Percentiles rank a stretch among this genome's conserved stretches.
Evolutionary conservation across 2,329 filamentous ascomycete species (phyloP).

Genomic region (Diaporthe caulivora): DNA sequence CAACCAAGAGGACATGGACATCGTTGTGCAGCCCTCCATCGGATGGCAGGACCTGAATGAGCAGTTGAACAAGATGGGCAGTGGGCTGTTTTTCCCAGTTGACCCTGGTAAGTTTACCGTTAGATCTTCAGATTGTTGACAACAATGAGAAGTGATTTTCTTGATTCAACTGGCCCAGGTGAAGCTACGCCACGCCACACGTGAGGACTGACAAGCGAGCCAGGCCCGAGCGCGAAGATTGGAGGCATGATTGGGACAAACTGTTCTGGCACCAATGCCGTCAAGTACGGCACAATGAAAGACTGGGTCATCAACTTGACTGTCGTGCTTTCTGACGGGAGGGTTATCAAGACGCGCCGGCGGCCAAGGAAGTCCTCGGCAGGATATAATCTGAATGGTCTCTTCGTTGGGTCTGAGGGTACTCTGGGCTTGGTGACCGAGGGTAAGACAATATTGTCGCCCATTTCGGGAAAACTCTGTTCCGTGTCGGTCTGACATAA

Average conservation of each 20-base stretch:
- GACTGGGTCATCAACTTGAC: slow-evolving; percentile 85
- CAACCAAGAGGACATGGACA: slow-evolving; percentile 90
- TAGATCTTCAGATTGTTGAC: not conserved
- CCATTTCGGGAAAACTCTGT: not conserved
- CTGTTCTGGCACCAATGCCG: slow-evolving; percentile 82
- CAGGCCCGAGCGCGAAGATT: slow-evolving; percentile 76
- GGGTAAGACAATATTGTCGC: slow-evolving; percentile 50
- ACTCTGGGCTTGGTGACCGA: slow-evolving; percentile 86
- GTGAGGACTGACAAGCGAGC: not conserved
- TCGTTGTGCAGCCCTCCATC: slow-evolving; percentile 91
- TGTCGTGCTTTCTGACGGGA: slow-evolving; percentile 83
- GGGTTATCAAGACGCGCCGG: slow-evolving; percentile 81
- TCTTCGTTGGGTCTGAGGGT: slow-evolving; percentile 87
- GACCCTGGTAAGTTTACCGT: slow-evolving; percentile 74
- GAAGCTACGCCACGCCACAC: not conserved
- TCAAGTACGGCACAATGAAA: slow-evolving; percentile 88
- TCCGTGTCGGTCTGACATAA: slow-evolving; percentile 40
- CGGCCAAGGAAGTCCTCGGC: slow-evolving; percentile 85
- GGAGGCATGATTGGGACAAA: slow-evolving; percentile 88
- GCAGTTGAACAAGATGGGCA: slow-evolving; percentile 73
- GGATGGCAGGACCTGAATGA: slow-evolving; percentile 94
- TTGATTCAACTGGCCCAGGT: not conserved
- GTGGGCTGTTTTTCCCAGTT: slow-evolving; percentile 89
- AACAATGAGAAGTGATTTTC: not conserved
- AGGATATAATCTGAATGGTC: slow-evolving; percentile 83